Conservation (phyloP, 768 basidiomycete species). For the Fomitopsis pulvina region DNA sequence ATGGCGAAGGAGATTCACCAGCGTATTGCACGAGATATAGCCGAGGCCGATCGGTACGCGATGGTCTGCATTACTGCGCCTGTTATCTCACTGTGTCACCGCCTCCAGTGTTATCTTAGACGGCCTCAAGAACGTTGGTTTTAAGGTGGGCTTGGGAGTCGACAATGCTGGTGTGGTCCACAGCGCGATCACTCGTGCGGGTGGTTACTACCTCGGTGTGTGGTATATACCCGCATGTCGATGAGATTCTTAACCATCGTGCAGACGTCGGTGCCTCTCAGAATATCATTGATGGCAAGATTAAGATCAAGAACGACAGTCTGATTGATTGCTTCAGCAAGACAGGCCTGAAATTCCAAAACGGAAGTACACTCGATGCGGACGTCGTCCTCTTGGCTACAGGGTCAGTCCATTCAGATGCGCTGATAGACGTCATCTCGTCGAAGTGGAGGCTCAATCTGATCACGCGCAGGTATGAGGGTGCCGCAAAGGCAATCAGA, state of each 20-base stretch:
- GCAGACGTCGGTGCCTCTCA: slow-evolving; percentile 56
- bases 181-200: slow-evolving; percentile 41
- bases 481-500: slow-evolving; percentile 32
- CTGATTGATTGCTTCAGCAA: slow-evolving; percentile 28
- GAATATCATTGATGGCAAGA: slow-evolving; percentile 58
- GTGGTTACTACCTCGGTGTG: slow-evolving; percentile 66
- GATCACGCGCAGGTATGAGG: slow-evolving; percentile 34
- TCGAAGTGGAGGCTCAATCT: neutral
- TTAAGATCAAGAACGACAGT: slow-evolving; percentile 60
- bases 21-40: slow-evolving; percentile 25
- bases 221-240: neutral
- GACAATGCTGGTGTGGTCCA: slow-evolving; percentile 45
- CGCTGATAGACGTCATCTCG: neutral
- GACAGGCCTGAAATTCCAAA: slow-evolving; percentile 32
- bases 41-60: slow-evolving; percentile 21
- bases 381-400: slow-evolving; percentile 47
- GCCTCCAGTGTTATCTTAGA: slow-evolving; percentile 38
- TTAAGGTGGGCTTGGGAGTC: slow-evolving; percentile 42
- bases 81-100: neutral
- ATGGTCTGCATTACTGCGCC: neutral
- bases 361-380: slow-evolving; percentile 36
- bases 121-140: slow-evolving; percentile 50
- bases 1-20: slow-evolving; percentile 23
- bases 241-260: too few relatives aligned
- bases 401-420: slow-evolving; percentile 25